Base-by-base conservation (phyloP, 2,329 filamentous ascomycete genomes). In the Samsoniella hepiali region DNA sequence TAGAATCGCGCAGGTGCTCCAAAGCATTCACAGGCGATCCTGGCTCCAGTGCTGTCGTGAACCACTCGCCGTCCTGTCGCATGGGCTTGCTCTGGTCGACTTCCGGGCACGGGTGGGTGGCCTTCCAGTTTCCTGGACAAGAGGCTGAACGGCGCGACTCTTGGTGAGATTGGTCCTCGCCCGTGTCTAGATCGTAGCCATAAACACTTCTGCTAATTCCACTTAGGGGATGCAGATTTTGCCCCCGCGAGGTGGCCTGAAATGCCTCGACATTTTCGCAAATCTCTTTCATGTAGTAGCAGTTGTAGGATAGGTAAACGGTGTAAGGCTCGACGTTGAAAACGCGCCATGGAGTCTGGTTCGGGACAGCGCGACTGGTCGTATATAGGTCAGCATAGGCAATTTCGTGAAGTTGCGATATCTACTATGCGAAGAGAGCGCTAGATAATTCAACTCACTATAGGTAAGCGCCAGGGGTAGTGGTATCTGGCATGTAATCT, bases 281-380 rank as follows among this genome's bases (percentile, higher is more conserved):
- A 49, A 71, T 71, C 51, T 67, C 62, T 38, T 34, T 66, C 67
- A 71, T 70, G 63, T 68, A 71, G 58, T 65, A 60, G 55, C 67
- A 69, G 65, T 71, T 70, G 63, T 69, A 71, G 11, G 7, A 8
- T n/a, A 57, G 38, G 38, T 57, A 57, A n/a, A 57, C 40, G 40
- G 22, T 57, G 54, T 44, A n/a, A 44, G 40, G 40, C 15, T 44
- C 40, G 13, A n/a, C 17, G 13, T 44, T 44, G 13, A 44, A 17
- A 44, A 44, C 40, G 40, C 15, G 40, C 13, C 17, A 44, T 17
- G 40, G 40, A 44, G 40, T 44, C 38, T 40, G 38, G 38, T 40
- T 40, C 38, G 38, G 38, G 38, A 40, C 38, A 40, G 38, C 38
- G 38, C 38, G 38, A 40, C 38, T 40, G 38, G 38, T 15, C 38